Evolutionary conservation across 208 protist genomes (phyloP), one percentile per base, ranked within the genome.

Genomic region (Crithidia acanthocephali): DNA sequence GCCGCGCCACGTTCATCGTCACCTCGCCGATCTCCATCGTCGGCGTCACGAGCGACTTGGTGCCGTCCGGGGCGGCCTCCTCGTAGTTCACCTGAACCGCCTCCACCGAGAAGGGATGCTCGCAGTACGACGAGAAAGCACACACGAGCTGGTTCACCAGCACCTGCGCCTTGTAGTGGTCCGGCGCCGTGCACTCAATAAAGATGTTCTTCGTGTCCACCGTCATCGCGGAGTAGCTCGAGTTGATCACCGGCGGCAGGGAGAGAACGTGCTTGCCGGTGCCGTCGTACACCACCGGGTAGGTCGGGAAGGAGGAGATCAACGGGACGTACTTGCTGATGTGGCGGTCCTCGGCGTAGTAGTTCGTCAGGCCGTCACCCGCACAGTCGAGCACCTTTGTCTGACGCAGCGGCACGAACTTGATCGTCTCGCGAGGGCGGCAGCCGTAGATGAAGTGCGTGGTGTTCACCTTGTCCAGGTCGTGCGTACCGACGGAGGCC

Each of bases 181-280:
- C 99, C 23, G 94, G 97, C 10, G 98, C 98, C 2, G 99, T 99
- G 80, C 95, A 98, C 80, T 99, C 99, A 79, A 99, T 99, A 55
- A 99, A 99, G 33, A 99, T 90, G 73, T 99, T 99, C 30, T 90
- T 93, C 1, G 99, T 99, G 18, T 92, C 65, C 2, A 98, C 72
- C 20, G 84, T 95, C 70, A 99, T 99, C 75, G 98, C 96, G 9
- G 98, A 99, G 76, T 97, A 95, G 57, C 98, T 87, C 5, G 95
- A 96, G 86, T 99, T 99, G 80, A 99, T 99, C 64, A 99, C 99
- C 25, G 99, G 99, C 63, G 99, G 99, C 25, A 99, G 80, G 30
- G 98, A 99, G 16, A 99, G 87, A 25, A 99, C 92, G 5, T 86
- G 60, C 20, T 73, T 11, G 23, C 76, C 74, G 6, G 74, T 63